Conservation (phyloP, 441 rosid genomes). For the Croton setiger region DNA sequence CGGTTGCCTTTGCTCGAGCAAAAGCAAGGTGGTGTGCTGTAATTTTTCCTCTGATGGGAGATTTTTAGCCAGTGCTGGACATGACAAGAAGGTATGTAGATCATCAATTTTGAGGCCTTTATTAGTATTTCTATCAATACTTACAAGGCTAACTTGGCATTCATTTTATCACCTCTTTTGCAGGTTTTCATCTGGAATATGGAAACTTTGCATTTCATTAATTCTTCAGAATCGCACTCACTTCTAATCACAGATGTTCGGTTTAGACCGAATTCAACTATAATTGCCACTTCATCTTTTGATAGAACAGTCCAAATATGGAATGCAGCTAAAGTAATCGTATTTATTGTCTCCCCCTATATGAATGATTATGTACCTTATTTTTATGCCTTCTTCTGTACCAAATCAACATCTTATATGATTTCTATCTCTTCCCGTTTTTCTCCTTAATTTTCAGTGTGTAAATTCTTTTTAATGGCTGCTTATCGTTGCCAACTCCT, state of each 20-base stretch:
- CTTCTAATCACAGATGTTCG: conserved; percentile 41
- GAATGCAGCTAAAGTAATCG: conserved; percentile 38
- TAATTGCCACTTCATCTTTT: conserved; percentile 41
- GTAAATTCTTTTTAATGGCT: background rate
- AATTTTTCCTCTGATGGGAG: conserved; percentile 47
- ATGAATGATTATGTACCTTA: background rate
- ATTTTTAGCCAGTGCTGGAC: conserved; percentile 40
- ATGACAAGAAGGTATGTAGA: conserved; percentile 37
- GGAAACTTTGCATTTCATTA: conserved; percentile 23
- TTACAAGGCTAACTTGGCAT: background rate
- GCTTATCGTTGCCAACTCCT: background rate
- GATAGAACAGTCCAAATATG: conserved; percentile 44
- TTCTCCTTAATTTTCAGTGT: background rate
- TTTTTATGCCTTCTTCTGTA: background rate
- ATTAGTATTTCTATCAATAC: conserved; percentile 6
- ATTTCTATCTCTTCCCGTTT: background rate
- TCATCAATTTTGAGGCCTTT: conserved; percentile 3
- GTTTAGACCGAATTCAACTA: conserved; percentile 31
- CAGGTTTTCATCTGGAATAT: conserved; percentile 40
- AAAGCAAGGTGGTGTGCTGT: conserved; percentile 35
- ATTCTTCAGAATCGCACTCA: conserved; percentile 32
- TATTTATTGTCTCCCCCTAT: background rate
- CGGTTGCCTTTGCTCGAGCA: conserved; percentile 28
- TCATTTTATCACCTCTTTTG: conserved; percentile 13
- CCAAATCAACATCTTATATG: background rate